Percentiles rank a stretch among this genome's conserved stretches.
Evolutionary conservation across 352 stramenopile species (phyloP).

Genomic region (Phytophthora tentaculata): DNA sequence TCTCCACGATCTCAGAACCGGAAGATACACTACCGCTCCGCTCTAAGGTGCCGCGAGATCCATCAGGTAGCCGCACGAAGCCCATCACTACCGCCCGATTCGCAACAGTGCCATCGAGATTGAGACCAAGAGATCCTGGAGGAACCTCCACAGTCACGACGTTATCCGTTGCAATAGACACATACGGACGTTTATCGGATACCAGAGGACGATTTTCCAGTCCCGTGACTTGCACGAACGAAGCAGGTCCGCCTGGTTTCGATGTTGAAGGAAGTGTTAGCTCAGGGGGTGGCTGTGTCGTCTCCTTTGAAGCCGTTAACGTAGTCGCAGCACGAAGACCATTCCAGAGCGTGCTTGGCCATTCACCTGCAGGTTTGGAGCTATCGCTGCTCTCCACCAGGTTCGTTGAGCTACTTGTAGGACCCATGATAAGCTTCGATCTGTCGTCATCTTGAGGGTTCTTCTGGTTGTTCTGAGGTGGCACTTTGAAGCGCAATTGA

Average conservation of each 20-base stretch:
- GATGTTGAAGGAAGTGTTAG: neutral
- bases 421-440: constrained; percentile 19
- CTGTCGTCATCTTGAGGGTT: constrained; percentile 21
- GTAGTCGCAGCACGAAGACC: too few relatives aligned
- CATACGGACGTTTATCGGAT: constrained; percentile 18
- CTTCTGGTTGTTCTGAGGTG: constrained; percentile 20
- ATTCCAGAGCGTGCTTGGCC: constrained; percentile 17
- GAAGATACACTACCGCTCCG: constrained; percentile 42
- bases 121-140: constrained; percentile 60
- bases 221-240: constrained; percentile 36
- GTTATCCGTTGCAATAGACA: constrained; percentile 19
- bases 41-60: constrained; percentile 53
- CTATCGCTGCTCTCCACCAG: constrained; percentile 18
- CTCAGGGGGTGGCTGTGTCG: neutral
- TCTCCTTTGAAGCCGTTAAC: neutral
- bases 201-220: constrained; percentile 23
- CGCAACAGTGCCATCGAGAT: constrained; percentile 47
- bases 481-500: constrained; percentile 54
- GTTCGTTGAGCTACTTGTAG: constrained; percentile 23
- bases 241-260: constrained; percentile 13
- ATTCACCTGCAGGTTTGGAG: constrained; percentile 21
- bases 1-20: constrained; percentile 58
- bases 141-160: constrained; percentile 56
- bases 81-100: constrained; percentile 61
- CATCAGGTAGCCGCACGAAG: constrained; percentile 64